phyloP scores from a whole-genome alignment of 768 basidiomycete species.

The Hydnum rufescens region DNA sequence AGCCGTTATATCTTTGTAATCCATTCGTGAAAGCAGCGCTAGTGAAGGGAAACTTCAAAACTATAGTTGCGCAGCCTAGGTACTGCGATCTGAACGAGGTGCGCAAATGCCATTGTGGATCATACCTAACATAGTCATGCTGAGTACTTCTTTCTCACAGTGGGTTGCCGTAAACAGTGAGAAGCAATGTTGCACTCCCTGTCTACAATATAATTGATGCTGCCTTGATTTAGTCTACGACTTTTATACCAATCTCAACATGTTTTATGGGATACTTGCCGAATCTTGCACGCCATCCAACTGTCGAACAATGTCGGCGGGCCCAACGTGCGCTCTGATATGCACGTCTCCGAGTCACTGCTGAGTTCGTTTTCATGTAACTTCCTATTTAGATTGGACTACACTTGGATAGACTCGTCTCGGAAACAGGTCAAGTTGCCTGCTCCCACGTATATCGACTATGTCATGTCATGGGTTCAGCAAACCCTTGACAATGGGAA shows the following conservation, averaged over 20 bases:
- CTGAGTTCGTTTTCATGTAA: neutral
- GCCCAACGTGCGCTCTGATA: conserved; percentile 40
- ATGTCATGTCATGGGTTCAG: conserved; percentile 93
- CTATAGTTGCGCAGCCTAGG: conserved; percentile 89
- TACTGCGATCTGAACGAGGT: conserved; percentile 81
- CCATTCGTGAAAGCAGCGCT: conserved; percentile 91
- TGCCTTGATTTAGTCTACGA: conserved; percentile 52
- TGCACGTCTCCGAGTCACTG: neutral
- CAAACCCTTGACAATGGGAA: conserved; percentile 86
- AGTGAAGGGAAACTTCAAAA: conserved; percentile 97
- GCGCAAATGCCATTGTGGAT: neutral
- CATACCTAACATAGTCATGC: neutral
- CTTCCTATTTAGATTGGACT: conserved; percentile 48
- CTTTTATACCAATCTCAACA: conserved; percentile 92
- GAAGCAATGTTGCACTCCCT: conserved; percentile 3
- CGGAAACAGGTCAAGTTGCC: conserved; percentile 74
- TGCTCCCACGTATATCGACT: conserved; percentile 93
- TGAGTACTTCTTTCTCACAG: neutral
- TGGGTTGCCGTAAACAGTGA: conserved; percentile 90
- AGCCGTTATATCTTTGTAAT: conserved; percentile 76
- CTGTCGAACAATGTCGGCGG: conserved; percentile 86
- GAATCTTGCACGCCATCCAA: conserved; percentile 81
- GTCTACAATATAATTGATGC: neutral
- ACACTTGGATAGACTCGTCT: conserved; percentile 85
- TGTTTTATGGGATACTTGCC: conserved; percentile 86